A percentile compares a stretch with the other conserved stretches of the same genome.
Evolutionary conservation across 305 asterid genomes (phyloP).

Genomic region (Fraxinus velutina): DNA sequence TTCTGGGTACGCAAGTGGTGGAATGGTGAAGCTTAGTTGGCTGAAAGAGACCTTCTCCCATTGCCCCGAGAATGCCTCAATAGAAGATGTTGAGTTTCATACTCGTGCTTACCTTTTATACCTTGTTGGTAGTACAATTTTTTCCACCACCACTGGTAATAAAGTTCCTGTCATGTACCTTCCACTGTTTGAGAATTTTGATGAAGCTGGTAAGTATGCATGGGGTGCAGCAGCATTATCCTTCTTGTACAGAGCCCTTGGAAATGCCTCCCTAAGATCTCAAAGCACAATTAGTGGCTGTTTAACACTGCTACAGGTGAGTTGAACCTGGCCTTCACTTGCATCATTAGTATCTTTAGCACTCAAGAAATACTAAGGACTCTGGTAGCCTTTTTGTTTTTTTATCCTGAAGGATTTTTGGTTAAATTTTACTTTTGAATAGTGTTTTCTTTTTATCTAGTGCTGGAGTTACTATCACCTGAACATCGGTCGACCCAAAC

Average conservation of each 20-base stretch:
- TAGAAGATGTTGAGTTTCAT: conserved; percentile 54
- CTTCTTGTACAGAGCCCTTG: conserved; percentile 86
- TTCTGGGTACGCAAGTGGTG: conserved; percentile 57
- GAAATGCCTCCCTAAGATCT: conserved; percentile 86
- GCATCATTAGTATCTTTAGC: background rate
- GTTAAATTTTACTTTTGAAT: conserved; percentile 17
- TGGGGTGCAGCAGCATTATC: conserved; percentile 96
- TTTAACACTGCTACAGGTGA: conserved; percentile 82
- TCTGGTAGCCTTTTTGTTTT: background rate
- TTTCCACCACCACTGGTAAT: conserved; percentile 93
- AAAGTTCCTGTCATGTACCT: conserved; percentile 96
- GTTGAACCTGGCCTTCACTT: conserved; percentile 18
- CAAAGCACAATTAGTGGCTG: conserved; percentile 95
- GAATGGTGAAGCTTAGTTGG: conserved; percentile 97
- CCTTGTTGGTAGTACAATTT: conserved; percentile 85
- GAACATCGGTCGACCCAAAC: conserved; percentile 79
- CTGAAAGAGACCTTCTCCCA: conserved; percentile 76
- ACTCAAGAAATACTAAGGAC: background rate
- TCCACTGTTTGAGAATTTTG: conserved; percentile 81
- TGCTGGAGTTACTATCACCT: conserved; percentile 98
- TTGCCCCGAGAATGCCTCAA: conserved; percentile 62
- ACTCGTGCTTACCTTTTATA: conserved; percentile 94
- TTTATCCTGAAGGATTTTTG: background rate
- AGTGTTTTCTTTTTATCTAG: conserved; percentile 44
- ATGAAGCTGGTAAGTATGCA: conserved; percentile 80